phyloP scores from a whole-genome alignment of 306 rosid genomes.

The Mucuna pruriens region DNA sequence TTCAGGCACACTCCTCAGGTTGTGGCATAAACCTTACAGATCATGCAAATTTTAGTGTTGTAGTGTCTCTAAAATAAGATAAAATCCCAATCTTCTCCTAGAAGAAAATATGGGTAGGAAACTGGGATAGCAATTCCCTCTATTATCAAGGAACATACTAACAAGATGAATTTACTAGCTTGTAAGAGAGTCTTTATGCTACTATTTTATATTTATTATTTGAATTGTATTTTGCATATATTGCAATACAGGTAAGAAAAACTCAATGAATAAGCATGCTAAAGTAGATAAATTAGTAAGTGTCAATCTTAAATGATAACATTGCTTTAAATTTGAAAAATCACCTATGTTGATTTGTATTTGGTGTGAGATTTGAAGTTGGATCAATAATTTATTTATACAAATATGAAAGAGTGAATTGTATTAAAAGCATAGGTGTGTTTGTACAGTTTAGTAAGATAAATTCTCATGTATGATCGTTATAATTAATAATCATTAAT shows the following conservation, averaged over 20 bases:
- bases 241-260: background rate
- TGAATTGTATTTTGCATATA: background rate
- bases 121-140: background rate
- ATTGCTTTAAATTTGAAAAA: background rate
- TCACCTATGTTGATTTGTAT: background rate
- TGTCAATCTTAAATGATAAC: background rate
- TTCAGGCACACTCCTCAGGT: background rate
- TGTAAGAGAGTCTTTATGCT: background rate
- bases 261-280: background rate
- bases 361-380: slow-evolving; percentile 2
- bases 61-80: background rate
- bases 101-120: background rate
- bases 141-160: background rate
- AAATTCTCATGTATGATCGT: background rate
- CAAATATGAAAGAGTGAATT: background rate
- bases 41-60: background rate
- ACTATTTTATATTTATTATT: background rate
- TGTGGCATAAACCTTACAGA: background rate
- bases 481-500: background rate
- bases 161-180: background rate
- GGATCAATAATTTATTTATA: background rate
- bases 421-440: background rate
- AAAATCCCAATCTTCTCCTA: no score
- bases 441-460: background rate
- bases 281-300: background rate